Evolutionary conservation across 2,329 filamentous ascomycete species (phyloP).

Genomic region (Biscogniauxia mediterranea): DNA sequence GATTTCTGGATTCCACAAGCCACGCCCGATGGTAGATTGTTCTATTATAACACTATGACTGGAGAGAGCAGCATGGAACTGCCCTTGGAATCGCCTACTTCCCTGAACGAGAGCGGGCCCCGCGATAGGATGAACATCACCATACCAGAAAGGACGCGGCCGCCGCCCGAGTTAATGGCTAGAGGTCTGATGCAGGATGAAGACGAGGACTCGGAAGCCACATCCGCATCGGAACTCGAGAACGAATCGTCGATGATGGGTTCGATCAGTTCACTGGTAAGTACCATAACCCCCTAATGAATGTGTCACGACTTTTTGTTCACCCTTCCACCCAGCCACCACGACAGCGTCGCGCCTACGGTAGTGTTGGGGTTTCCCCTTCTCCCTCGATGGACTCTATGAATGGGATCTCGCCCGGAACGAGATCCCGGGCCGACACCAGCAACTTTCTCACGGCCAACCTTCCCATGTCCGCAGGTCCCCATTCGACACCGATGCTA

Average conservation of each 20-base stretch:
- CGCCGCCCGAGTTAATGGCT: slow-evolving; percentile 88
- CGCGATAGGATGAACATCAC: slow-evolving; percentile 84
- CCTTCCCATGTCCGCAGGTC: slow-evolving; percentile 37
- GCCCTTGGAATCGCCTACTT: slow-evolving; percentile 85
- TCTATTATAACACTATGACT: slow-evolving; percentile 98
- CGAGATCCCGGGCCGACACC: slow-evolving; percentile 56
- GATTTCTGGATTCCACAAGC: slow-evolving; percentile 99
- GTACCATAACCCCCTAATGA: slow-evolving; percentile 27
- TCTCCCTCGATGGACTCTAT: slow-evolving; percentile 91
- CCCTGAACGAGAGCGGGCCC: slow-evolving; percentile 77
- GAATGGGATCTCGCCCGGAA: slow-evolving; percentile 63
- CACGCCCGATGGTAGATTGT: slow-evolving; percentile 86
- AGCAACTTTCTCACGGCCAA: slow-evolving; percentile 42
- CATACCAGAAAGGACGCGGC: slow-evolving; percentile 85
- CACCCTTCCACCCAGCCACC: slow-evolving; percentile 39
- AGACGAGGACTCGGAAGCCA: slow-evolving; percentile 81
- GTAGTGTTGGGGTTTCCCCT: slow-evolving; percentile 67
- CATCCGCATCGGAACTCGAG: slow-evolving; percentile 83
- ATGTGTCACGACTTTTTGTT: slow-evolving; percentile 19
- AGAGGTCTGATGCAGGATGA: slow-evolving; percentile 79
- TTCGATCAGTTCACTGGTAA: slow-evolving; percentile 68
- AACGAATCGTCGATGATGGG: slow-evolving; percentile 70
- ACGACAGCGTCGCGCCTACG: slow-evolving; percentile 65
- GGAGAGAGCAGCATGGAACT: slow-evolving; percentile 93
- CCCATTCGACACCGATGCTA: slow-evolving; percentile 47